phyloP scores from a whole-genome alignment of 306 rosid species.

The Trifolium dubium region DNA sequence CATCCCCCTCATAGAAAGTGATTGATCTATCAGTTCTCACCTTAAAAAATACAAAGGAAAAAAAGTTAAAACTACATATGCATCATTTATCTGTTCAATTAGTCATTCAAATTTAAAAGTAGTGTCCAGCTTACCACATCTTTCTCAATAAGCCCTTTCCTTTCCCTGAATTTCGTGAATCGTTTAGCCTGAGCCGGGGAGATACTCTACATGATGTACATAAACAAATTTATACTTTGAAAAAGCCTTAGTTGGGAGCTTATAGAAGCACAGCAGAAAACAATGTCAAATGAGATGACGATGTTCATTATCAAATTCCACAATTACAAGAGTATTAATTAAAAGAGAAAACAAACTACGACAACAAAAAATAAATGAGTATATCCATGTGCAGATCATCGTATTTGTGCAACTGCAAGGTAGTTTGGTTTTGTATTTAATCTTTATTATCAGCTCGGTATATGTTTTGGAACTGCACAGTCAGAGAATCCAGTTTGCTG shows the following conservation, averaged over 20 bases:
- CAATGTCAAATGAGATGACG: not conserved
- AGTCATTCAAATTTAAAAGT: conserved; percentile 27
- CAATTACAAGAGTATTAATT: not conserved
- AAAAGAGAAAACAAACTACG: conserved; percentile 25
- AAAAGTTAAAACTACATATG: conserved; percentile 42
- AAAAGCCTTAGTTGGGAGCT: conserved; percentile 27
- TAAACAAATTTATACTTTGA: conserved; percentile 21
- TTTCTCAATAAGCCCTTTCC: conserved; percentile 96
- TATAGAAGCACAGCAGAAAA: not conserved
- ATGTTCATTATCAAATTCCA: conserved; percentile 16
- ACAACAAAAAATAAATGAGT: conserved; percentile 14
- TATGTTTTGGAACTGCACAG: conserved; percentile 13
- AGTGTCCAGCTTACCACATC: conserved; percentile 81
- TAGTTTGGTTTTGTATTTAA: conserved; percentile 16
- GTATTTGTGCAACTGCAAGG: conserved; percentile 23
- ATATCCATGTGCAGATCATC: conserved; percentile 21
- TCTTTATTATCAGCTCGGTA: conserved; percentile 9
- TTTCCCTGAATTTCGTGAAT: conserved; percentile 96
- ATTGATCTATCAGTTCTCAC: conserved; percentile 91
- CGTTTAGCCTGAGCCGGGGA: conserved; percentile 82
- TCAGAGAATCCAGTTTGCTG: not conserved
- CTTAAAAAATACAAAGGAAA: conserved; percentile 52
- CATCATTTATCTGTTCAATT: conserved; percentile 32
- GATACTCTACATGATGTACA: conserved; percentile 69
- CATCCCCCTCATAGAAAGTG: conserved; percentile 91